phyloP scores from a whole-genome alignment of 176 grass and related monocot species.

The Pharus latifolius region DNA sequence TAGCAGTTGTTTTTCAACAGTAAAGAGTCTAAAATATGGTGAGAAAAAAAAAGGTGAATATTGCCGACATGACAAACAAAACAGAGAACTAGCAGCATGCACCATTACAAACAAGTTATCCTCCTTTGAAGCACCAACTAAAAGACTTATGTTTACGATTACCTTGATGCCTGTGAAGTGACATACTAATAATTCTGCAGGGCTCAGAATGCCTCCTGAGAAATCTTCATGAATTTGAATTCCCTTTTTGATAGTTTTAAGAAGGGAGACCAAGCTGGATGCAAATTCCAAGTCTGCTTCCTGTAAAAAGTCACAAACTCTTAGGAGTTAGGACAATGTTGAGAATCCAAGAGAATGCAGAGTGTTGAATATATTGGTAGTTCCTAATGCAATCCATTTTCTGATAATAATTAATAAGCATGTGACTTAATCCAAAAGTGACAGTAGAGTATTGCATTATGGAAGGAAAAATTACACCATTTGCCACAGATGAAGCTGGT shows the following conservation, averaged over 20 bases:
- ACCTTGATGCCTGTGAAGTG: constrained; percentile 89
- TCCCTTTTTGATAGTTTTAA: constrained; percentile 49
- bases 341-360: not conserved
- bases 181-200: constrained; percentile 61
- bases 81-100: too few relatives aligned
- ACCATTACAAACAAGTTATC: not conserved
- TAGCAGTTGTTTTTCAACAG: too few relatives aligned
- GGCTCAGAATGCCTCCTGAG: constrained; percentile 26
- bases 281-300: constrained; percentile 73
- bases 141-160: constrained; percentile 12
- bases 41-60: not conserved
- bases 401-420: not conserved
- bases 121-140: not conserved
- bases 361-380: not conserved
- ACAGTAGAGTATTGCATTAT: not conserved
- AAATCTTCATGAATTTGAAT: constrained; percentile 76
- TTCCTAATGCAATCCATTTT: not conserved
- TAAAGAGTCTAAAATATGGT: too few relatives aligned
- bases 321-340: constrained; percentile 1
- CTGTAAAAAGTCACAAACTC: constrained; percentile 38
- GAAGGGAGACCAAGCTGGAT: constrained; percentile 55
- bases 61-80: too few relatives aligned
- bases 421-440: not conserved
- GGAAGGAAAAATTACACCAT: not conserved
- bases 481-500: too few relatives aligned